phyloP scores from a whole-genome alignment of 2,329 filamentous ascomycete species.

The Fusarium pseudograminearum region DNA sequence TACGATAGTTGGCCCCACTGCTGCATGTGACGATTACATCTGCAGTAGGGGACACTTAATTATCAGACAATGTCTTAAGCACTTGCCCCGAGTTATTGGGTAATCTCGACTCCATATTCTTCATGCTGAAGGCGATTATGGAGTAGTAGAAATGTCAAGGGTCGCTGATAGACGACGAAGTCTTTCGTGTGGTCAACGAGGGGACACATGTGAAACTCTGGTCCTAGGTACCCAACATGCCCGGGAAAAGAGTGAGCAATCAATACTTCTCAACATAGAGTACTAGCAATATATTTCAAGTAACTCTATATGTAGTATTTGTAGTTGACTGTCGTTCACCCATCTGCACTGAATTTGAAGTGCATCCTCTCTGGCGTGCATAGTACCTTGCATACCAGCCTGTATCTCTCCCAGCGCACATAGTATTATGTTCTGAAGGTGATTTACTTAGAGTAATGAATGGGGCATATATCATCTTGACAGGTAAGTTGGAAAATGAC shows the following conservation, averaged over 20 bases:
- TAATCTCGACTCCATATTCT: not conserved
- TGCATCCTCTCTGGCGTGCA: not conserved
- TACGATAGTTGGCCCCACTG: not conserved
- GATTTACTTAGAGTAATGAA: not conserved
- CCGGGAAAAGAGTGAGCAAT: not conserved
- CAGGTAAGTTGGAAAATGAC: not conserved
- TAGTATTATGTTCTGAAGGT: not conserved
- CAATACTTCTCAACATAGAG: not conserved
- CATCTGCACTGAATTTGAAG: not conserved
- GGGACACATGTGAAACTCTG: not conserved
- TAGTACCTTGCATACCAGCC: too few relatives aligned
- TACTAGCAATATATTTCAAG: too few relatives aligned
- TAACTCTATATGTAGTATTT: not conserved
- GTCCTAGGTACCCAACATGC: not conserved
- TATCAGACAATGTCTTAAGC: not conserved
- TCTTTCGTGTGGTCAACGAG: not conserved
- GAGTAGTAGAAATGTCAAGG: not conserved
- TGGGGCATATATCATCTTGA: fast-evolving
- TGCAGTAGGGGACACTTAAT: not conserved
- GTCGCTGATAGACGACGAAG: not conserved
- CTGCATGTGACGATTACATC: not conserved
- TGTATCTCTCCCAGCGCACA: not conserved
- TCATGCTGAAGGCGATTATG: too few relatives aligned
- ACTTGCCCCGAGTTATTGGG: not conserved
- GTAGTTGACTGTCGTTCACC: not conserved